phyloP scores from a whole-genome alignment of 2,329 filamentous ascomycete species.

The Pochonia chlamydosporia region DNA sequence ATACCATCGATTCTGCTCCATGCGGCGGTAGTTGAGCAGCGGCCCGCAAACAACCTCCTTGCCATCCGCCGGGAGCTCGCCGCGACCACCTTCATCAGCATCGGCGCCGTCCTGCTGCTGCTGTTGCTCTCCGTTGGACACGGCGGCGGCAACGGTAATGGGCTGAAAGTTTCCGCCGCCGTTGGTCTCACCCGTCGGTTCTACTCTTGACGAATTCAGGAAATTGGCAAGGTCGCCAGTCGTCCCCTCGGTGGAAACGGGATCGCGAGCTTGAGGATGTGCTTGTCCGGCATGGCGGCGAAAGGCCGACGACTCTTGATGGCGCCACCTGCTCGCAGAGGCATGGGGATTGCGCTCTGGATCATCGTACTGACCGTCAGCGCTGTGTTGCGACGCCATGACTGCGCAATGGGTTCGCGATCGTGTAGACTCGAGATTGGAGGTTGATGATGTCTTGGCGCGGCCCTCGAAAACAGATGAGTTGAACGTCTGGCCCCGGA shows the following conservation, averaged over 20 bases:
- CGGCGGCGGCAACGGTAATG: conserved; percentile 38
- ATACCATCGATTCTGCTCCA: conserved; percentile 68
- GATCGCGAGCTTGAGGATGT: conserved; percentile 22
- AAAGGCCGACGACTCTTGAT: conserved; percentile 56
- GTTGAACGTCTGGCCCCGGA: not conserved
- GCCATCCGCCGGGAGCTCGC: conserved; percentile 31
- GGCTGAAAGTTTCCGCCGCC: conserved; percentile 37
- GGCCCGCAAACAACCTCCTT: conserved; percentile 66
- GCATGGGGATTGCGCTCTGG: conserved; percentile 44
- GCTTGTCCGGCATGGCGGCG: conserved; percentile 38
- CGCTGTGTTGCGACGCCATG: conserved; percentile 6
- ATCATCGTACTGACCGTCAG: conserved; percentile 4
- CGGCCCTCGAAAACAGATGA: too few relatives aligned
- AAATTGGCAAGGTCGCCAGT: conserved; percentile 51
- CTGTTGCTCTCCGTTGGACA: not conserved
- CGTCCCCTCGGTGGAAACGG: conserved; percentile 26
- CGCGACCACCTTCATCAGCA: conserved; percentile 7
- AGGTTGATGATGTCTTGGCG: too few relatives aligned
- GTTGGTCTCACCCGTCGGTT: conserved; percentile 27
- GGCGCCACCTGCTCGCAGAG: conserved; percentile 54
- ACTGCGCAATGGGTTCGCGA: too few relatives aligned
- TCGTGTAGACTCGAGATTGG: too few relatives aligned
- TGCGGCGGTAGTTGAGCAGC: conserved; percentile 71
- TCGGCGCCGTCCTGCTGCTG: not conserved
- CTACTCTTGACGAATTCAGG: conserved; percentile 48